These are phyloP conservation scores for Populus hybrid DNA, from an alignment of 441 rosid species.

Conservation along the genomic window DNA sequence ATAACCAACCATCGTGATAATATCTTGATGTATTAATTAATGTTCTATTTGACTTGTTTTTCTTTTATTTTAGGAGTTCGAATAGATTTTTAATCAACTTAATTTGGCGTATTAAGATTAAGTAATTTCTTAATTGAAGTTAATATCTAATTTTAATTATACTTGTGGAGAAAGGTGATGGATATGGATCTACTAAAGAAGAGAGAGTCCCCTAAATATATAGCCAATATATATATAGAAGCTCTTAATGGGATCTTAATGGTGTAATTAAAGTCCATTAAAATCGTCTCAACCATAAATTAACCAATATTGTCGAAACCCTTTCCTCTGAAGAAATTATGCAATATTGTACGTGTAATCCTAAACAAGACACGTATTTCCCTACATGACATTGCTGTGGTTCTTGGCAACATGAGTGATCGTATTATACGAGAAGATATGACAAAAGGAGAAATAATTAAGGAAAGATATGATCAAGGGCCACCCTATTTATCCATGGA, in stretches of 20 bases:
- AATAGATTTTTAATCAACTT: too few relatives aligned
- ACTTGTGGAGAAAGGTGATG: neutral
- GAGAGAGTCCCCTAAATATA: too few relatives aligned
- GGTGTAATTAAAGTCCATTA: neutral
- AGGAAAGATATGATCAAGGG: neutral
- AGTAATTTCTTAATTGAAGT: too few relatives aligned
- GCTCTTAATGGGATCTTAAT: neutral
- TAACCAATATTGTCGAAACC: neutral
- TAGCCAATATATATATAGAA: too few relatives aligned
- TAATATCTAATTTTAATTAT: too few relatives aligned
- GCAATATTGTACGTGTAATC: neutral
- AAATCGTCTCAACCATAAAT: neutral
- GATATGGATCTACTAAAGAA: neutral
- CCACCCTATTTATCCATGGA: constrained; percentile 8
- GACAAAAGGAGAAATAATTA: neutral
- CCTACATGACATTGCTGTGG: constrained; percentile 4
- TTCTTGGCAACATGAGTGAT: neutral
- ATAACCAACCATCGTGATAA: too few relatives aligned
- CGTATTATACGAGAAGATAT: neutral
- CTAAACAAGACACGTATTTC: neutral
- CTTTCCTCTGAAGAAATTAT: neutral
- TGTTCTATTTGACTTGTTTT: too few relatives aligned
- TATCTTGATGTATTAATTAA: too few relatives aligned
- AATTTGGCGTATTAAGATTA: too few relatives aligned
- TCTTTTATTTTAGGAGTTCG: too few relatives aligned